phyloP scores from a whole-genome alignment of 352 stramenopile species.

The Phytopythium litorale region DNA sequence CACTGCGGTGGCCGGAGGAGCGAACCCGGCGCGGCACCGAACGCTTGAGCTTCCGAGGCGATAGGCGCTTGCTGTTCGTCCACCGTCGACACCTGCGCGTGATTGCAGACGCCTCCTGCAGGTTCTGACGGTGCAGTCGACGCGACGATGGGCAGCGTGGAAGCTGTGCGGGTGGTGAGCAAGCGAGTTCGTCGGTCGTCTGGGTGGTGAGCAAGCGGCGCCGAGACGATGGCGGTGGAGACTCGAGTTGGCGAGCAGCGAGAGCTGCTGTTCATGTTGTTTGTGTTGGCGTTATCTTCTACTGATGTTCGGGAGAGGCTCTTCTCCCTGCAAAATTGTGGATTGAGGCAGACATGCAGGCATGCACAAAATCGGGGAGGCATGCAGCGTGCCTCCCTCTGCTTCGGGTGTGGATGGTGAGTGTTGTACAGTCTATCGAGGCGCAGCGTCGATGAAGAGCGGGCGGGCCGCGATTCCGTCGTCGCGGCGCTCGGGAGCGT shows the following conservation, averaged over 20 bases:
- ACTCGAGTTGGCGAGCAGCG: too few relatives aligned
- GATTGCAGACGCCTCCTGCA: background rate
- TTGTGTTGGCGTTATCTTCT: background rate
- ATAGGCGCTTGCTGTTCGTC: background rate
- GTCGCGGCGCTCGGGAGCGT: background rate
- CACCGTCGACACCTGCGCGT: background rate
- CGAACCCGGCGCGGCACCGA: background rate
- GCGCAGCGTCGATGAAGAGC: slow-evolving; percentile 6
- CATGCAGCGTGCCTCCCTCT: background rate
- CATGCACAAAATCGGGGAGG: background rate
- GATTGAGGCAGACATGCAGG: background rate
- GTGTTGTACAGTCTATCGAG: slow-evolving; percentile 42
- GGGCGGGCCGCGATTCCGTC: background rate
- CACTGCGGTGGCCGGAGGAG: background rate
- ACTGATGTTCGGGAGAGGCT: background rate
- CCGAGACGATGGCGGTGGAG: too few relatives aligned
- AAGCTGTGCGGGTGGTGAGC: background rate
- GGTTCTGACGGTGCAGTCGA: background rate
- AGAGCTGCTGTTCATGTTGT: background rate
- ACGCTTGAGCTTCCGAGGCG: background rate
- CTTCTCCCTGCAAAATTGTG: background rate
- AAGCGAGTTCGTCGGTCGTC: too few relatives aligned
- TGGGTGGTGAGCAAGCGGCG: too few relatives aligned
- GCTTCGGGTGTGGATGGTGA: slow-evolving; percentile 3
- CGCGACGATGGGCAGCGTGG: background rate